Evolutionary conservation across 2,329 filamentous ascomycete species (phyloP), one percentile per base, ranked within the genome.

Genomic region (Fusarium begoniae): DNA sequence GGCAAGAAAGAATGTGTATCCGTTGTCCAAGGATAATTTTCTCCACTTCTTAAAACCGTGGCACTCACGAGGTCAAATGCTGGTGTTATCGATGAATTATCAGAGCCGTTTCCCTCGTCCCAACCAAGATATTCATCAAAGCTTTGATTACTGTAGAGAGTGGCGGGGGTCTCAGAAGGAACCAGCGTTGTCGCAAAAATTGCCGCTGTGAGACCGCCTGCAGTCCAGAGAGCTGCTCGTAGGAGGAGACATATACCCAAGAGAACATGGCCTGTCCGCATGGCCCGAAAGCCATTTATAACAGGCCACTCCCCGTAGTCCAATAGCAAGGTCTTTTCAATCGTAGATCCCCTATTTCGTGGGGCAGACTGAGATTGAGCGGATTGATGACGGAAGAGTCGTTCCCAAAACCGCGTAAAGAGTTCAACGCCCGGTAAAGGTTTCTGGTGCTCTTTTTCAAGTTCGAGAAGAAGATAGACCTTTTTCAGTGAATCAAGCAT

Each of bases 281-380:
- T 40, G 5, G 57, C 57, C 4, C 32, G 28, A 14, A 60, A 2
- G 3, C 44, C 57, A 20, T 60, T 60, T 5, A 60, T 8, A 0
- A 60, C 26, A 32, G 57, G 57, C 57, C 57, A 60, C 9, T 60
- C 44, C 9, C 57, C 44, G 3, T 60, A 60, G 7, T 60, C 57
- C 3, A 60, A 22, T 6, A 60, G 2, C 8, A 60, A 9, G 13
- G 44, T 51, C 4, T 30, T 51, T n/a, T 32, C 4, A 17, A 60
- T n/a, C 14, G 57, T 60, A 11, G 57, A 60, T 3, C 26, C 15
- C 5, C 1, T 38, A 9, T 5, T 4, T 5, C 10, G 17, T 15
- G 17, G 17, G 2, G 22, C 8, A 6, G 57, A 7, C 11, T 37
- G 35, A 1, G 35, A 30, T 4, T 53, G 44, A 18, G 35, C 0